Evolutionary conservation across 129 eudicot species (phyloP), one percentile per base, ranked within the genome.

Genomic region (Pulicaria dysenterica): DNA sequence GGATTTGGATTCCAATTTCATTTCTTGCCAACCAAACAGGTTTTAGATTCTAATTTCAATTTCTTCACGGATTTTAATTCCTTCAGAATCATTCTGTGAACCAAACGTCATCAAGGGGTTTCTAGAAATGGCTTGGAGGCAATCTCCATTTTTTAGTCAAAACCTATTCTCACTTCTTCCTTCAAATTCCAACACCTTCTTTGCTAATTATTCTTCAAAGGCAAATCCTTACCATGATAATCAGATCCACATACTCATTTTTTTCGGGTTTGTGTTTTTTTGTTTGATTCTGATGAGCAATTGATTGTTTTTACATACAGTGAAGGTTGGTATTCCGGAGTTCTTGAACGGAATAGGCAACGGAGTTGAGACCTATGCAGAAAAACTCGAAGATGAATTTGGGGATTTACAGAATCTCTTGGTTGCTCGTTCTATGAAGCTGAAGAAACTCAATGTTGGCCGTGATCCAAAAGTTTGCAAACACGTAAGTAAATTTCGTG

Each of bases 291-390:
- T 37, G 50, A 65, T 40, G 37, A 55, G 3, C 45, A 46, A 14
- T 12, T 43, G 47, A 4, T 61, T 59, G 16, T 46, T 78, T 24
- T 74, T 43, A 0, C 3, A 47, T 31, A 68, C 88, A 94, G 96
- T 88, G 73, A 90, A 94, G 75, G 99, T 86, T 5, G 96, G 97
- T 41, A 88, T 94, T 64, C 97, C 97, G 3, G 97, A 90, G 75
- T 94, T 94, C 43, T 64, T 94, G 83, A 90, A 79, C 31, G 99
- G 96, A 46, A 83, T 90, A 9, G 99, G 97, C 49, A 86, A 83
- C 24, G 99, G 96, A 63, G 90, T 94, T 31, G 99, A 90, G 77
- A 67, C 77, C n/a, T 91, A 90, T 73, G 85, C 83, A 12, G 88
- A 80, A 49, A 90, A 84, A 78, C 89, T 94, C n/a, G 96, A 90